A percentile compares a stretch with the other conserved stretches of the same genome.
phyloP scores from a whole-genome alignment of 2,329 filamentous ascomycete genomes.

The Botrytis porri region DNA sequence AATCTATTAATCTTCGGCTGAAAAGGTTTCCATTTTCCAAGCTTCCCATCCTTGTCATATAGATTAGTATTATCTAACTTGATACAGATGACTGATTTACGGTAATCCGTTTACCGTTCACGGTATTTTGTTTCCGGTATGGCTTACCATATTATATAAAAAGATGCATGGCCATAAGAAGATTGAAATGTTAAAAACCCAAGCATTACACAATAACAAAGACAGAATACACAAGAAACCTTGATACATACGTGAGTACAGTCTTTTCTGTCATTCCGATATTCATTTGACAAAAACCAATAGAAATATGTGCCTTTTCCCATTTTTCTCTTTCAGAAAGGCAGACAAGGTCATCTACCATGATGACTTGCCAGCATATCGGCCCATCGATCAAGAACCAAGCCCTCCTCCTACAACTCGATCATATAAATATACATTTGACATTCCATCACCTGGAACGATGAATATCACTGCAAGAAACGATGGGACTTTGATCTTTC shows the following conservation, averaged over 20 bases:
- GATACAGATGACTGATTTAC: neutral
- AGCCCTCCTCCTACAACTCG: neutral
- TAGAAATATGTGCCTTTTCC: neutral
- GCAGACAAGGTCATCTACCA: neutral
- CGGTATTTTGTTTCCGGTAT: neutral
- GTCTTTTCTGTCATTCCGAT: neutral
- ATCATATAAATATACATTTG: neutral
- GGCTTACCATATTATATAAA: neutral
- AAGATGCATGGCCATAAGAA: neutral
- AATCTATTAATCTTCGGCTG: neutral
- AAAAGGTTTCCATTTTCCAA: neutral
- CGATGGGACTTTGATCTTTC: neutral
- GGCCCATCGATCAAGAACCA: neutral
- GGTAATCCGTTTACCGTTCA: neutral
- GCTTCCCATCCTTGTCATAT: neutral
- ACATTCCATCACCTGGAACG: neutral
- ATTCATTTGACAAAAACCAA: neutral
- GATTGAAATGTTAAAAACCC: neutral
- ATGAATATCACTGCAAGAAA: constrained; percentile 1
- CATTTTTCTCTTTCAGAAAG: neutral
- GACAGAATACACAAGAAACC: neutral
- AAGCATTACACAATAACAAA: neutral
- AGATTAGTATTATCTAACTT: no score
- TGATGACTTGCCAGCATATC: constrained; percentile 7
- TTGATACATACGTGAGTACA: neutral